Percentiles rank a stretch among this genome's conserved stretches.
These are phyloP conservation scores for Salix exigua DNA, from an alignment of 345 rosid species.

Conservation along the genomic window DNA sequence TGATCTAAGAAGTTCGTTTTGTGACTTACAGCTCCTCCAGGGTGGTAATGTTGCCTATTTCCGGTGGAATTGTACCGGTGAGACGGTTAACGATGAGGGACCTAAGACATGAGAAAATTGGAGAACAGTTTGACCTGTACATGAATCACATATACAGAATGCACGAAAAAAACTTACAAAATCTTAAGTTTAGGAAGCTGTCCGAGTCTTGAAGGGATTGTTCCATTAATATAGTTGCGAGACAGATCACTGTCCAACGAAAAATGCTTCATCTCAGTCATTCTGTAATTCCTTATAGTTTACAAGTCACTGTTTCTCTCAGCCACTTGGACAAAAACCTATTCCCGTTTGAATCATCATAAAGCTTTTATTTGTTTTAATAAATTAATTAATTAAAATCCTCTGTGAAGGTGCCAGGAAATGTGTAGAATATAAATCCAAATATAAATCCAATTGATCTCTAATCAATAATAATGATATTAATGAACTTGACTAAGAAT, in stretches of 20 bases:
- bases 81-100: constrained; percentile 58
- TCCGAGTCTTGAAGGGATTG: constrained; percentile 55
- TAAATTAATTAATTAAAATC: no score
- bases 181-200: constrained; percentile 40
- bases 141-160: background rate
- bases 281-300: background rate
- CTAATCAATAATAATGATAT: no score
- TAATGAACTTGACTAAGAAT: background rate
- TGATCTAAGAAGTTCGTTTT: background rate
- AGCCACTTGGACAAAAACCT: background rate
- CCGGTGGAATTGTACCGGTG: constrained; percentile 54
- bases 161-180: constrained; percentile 41
- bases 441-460: background rate
- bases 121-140: background rate
- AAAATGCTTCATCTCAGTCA: background rate
- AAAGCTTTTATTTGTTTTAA: no score
- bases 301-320: background rate
- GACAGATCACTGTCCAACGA: constrained; percentile 55
- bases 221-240: constrained; percentile 66
- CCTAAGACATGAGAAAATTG: constrained; percentile 27
- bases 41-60: constrained; percentile 53
- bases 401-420: background rate
- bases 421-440: no score
- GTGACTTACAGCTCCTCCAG: constrained; percentile 56
- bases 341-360: no score